Base-by-base conservation (phyloP, 1,284 basidiomycete species). In the Mycosarcoma mackinlayi region DNA sequence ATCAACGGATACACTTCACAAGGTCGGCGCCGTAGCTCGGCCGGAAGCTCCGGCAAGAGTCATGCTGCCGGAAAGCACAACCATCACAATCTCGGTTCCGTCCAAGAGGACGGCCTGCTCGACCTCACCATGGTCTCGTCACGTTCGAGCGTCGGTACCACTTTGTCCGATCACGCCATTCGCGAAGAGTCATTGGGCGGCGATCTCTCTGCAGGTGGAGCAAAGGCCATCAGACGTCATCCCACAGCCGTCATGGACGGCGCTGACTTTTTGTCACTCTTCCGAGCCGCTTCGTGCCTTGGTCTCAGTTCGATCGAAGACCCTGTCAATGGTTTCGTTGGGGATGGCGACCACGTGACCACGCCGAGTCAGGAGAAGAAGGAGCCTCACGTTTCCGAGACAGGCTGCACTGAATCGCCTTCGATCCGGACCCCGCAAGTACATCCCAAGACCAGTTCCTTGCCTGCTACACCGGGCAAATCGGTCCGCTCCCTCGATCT, bases 81-180 rank as follows among this genome's bases (percentile, higher is more conserved):
- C 9, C 35, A 52, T 6, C 58, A 64, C 13, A 68, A 71, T 28
- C 50, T 76, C 28, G 51, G 68, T 4, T 57, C 74, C 5, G 74
- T 76, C 3, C 67, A 63, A 34, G 74, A 76, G 28, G 68, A 65
- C 35, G 54, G 64, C 6, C 40, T 48, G 25, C 58, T 63, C 35
- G 64, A 68, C 18, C 33, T 72, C 10, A 54, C 50, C 23, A 52
- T 59, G 19, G 47, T 67, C 31, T 52, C 64, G 5, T 63, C 69
- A 9, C 51, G 64, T 1, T 72, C 69, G 24, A 72, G 64, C 35
- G 46, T 58, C 21, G 64, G 46, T 16, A 63, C 69, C 2, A 38
- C 60, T 11, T 47, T 33, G 34, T 72, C 69, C 2, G 64, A 50
- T 24, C 41, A 35, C 10, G 56, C 13, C n/a, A 50, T 59, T 14